Evolutionary conservation across 2,329 filamentous ascomycete species (phyloP).

Genomic region (Cryphonectria carpinicola): DNA sequence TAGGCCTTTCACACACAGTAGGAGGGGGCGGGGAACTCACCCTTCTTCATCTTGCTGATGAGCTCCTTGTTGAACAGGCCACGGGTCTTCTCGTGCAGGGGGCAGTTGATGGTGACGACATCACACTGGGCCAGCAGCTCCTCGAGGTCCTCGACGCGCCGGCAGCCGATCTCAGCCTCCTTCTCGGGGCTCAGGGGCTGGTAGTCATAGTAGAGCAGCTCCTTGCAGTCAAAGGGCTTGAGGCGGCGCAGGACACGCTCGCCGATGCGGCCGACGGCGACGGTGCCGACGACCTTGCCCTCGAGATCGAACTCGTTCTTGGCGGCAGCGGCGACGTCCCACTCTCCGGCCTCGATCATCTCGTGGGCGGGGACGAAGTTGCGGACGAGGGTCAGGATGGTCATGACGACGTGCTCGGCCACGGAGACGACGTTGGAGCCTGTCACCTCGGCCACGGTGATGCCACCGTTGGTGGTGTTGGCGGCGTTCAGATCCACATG

Average conservation of each 20-base stretch:
- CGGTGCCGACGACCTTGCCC: constrained; percentile 96
- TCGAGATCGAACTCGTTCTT: constrained; percentile 99
- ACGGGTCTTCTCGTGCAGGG: constrained; percentile 95
- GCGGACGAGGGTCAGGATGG: constrained; percentile 91
- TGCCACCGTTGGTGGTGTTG: constrained; percentile 96
- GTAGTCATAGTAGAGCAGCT: constrained; percentile 99
- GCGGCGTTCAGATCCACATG: constrained; percentile 96
- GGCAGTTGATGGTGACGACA: constrained; percentile 99
- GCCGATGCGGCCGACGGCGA: constrained; percentile 95
- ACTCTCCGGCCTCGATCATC: constrained; percentile 85
- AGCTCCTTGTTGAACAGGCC: constrained; percentile 99
- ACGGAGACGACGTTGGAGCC: constrained; percentile 98
- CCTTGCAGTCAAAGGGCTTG: constrained; percentile 99
- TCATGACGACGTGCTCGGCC: constrained; percentile 99
- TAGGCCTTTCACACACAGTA: neutral
- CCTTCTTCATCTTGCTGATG: constrained; percentile 98
- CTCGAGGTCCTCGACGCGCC: constrained; percentile 85
- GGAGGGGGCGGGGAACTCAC: constrained; percentile 46
- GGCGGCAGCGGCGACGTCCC: constrained; percentile 93
- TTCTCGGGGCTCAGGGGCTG: constrained; percentile 84
- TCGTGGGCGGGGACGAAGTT: constrained; percentile 99
- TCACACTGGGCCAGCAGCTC: constrained; percentile 95
- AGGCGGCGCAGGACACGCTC: constrained; percentile 96
- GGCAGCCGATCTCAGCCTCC: constrained; percentile 94
- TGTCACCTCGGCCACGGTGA: constrained; percentile 97